Percentiles rank a stretch among this genome's conserved stretches.
Evolutionary conservation across 306 rosid genomes (phyloP).

Genomic region (Gastrolobium bilobum): DNA sequence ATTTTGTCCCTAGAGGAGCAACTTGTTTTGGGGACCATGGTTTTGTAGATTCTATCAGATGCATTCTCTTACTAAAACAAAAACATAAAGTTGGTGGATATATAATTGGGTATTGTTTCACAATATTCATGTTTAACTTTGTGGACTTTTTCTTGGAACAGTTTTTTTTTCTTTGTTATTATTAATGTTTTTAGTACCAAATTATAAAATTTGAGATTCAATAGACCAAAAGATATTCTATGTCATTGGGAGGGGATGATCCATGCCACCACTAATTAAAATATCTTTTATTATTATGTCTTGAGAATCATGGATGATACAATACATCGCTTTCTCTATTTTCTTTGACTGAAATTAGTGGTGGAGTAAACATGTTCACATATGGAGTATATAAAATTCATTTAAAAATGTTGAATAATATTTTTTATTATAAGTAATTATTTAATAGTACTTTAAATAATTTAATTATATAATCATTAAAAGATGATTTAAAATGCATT

Average conservation of each 20-base stretch:
- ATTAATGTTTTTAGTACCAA: neutral
- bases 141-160: too few relatives aligned
- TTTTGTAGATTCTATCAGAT: conserved; percentile 4
- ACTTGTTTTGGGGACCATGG: conserved; percentile 2
- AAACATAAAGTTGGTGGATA: too few relatives aligned
- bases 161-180: too few relatives aligned
- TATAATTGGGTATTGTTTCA: too few relatives aligned
- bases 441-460: too few relatives aligned
- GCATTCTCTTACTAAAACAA: conserved; percentile 1
- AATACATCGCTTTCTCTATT: neutral
- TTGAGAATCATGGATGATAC: neutral
- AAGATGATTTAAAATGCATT: too few relatives aligned
- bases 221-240: too few relatives aligned
- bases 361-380: neutral
- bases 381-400: too few relatives aligned
- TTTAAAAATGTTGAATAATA: too few relatives aligned
- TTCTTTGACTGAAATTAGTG: neutral
- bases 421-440: too few relatives aligned
- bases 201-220: neutral
- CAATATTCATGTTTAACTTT: too few relatives aligned
- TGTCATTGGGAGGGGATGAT: neutral
- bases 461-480: too few relatives aligned
- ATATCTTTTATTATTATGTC: neutral
- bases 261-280: neutral
- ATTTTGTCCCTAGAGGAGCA: neutral